Percentiles rank a stretch among this genome's conserved stretches.
Evolutionary conservation across 305 asterid genomes (phyloP).

Genomic region (Rubia balearica): DNA sequence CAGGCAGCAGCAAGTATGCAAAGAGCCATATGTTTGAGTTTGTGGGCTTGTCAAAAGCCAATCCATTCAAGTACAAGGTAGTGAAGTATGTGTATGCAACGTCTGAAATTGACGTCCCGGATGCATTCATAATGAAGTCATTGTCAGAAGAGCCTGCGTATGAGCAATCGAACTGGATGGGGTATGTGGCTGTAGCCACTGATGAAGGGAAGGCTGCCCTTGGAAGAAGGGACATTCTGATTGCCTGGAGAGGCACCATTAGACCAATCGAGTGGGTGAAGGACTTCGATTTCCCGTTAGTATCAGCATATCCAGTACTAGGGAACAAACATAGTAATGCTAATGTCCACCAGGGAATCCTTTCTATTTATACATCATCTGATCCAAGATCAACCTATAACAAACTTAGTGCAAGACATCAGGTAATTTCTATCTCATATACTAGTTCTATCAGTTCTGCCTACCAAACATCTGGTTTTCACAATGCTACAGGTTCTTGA

Average conservation of each 20-base stretch:
- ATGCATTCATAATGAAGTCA: slow-evolving; percentile 30
- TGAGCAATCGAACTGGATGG: slow-evolving; percentile 68
- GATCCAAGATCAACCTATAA: slow-evolving; percentile 26
- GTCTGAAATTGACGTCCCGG: slow-evolving; percentile 30
- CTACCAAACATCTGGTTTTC: not conserved
- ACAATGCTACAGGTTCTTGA: slow-evolving; percentile 34
- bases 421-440: slow-evolving; percentile 25
- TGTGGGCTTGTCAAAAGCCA: slow-evolving; percentile 32
- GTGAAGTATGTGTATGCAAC: slow-evolving; percentile 30
- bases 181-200: slow-evolving; percentile 63
- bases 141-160: slow-evolving; percentile 34
- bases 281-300: slow-evolving; percentile 38
- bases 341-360: slow-evolving; percentile 38
- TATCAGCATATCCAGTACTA: slow-evolving; percentile 20
- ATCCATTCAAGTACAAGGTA: slow-evolving; percentile 25
- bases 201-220: slow-evolving; percentile 50
- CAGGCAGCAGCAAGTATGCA: slow-evolving; percentile 40
- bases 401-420: slow-evolving; percentile 43
- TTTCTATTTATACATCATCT: slow-evolving; percentile 40
- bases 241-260: slow-evolving; percentile 63
- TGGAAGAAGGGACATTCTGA: slow-evolving; percentile 65
- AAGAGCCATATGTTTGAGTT: slow-evolving; percentile 22
- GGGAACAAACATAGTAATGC: slow-evolving; percentile 14
- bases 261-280: slow-evolving; percentile 39
- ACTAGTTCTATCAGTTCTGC: not conserved